A percentile compares a stretch with the other conserved stretches of the same genome.
Evolutionary conservation across 1,284 basidiomycete species (phyloP).

Genomic region (Tranzscheliella williamsii): DNA sequence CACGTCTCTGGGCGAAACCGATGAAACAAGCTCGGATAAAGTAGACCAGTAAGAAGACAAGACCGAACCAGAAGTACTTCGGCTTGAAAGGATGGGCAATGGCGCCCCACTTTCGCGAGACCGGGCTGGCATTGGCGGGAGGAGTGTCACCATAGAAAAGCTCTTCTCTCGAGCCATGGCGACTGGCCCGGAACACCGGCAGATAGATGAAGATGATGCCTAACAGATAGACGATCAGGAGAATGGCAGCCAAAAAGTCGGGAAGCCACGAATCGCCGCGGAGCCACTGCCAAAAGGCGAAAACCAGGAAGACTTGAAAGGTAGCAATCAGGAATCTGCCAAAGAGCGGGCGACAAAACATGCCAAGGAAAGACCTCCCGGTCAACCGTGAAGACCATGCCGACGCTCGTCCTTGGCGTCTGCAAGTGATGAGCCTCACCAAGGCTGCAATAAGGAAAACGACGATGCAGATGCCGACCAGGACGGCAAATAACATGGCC

Average conservation of each 20-base stretch:
- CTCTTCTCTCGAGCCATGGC: conserved; percentile 10
- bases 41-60: conserved; percentile 44
- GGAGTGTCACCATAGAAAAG: conserved; percentile 45
- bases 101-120: conserved; percentile 38
- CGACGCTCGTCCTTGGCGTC: conserved; percentile 9
- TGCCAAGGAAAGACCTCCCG: conserved; percentile 18
- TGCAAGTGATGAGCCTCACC: conserved; percentile 11
- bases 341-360: conserved; percentile 26
- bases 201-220: conserved; percentile 32
- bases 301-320: conserved; percentile 39
- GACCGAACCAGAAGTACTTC: conserved; percentile 49
- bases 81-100: conserved; percentile 50
- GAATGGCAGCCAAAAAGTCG: conserved; percentile 47
- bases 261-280: conserved; percentile 52
- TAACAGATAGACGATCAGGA: conserved; percentile 31
- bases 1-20: conserved; percentile 41
- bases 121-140: conserved; percentile 23
- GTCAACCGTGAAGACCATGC: conserved; percentile 17
- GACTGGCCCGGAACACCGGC: conserved; percentile 38
- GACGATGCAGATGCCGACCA: conserved; percentile 26
- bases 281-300: conserved; percentile 57
- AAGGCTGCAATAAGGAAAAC: conserved; percentile 27
- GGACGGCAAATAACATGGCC: conserved; percentile 43
- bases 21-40: conserved; percentile 53
- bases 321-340: conserved; percentile 28